Conservation (phyloP, 1,139 yeast genomes). For the Suhomyces choctaworum region DNA sequence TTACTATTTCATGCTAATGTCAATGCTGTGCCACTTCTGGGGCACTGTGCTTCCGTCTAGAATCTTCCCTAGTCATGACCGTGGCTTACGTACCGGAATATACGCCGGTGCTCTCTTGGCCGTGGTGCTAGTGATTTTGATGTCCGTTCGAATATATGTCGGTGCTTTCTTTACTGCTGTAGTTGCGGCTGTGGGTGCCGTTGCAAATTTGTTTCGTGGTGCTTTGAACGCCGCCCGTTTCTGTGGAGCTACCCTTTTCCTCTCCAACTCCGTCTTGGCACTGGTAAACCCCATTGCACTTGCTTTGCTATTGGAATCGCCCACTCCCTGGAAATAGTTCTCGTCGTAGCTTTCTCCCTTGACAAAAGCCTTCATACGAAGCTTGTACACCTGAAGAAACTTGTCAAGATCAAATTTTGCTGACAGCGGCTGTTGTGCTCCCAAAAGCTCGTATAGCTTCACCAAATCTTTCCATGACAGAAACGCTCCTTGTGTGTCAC, state of each 20-base stretch:
- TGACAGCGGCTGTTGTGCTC: slow-evolving; percentile 2
- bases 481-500: slow-evolving; percentile 22
- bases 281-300: slow-evolving; percentile 14
- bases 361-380: slow-evolving; percentile 15
- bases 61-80: neutral
- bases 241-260: slow-evolving; percentile 1
- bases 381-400: slow-evolving; percentile 14
- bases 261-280: slow-evolving; percentile 14
- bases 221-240: slow-evolving; percentile 6
- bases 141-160: slow-evolving; percentile 1
- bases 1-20: neutral
- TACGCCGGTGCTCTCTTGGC: slow-evolving; percentile 6
- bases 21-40: neutral
- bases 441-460: slow-evolving; percentile 21
- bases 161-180: slow-evolving; percentile 4
- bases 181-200: neutral
- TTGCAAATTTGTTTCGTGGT: too few species aligned
- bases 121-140: neutral
- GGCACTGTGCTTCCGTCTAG: too few species aligned
- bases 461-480: slow-evolving; percentile 16
- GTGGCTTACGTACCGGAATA: slow-evolving; percentile 5
- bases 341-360: slow-evolving; percentile 14
- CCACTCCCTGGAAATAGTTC: neutral
- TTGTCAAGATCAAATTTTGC: slow-evolving; percentile 10
- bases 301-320: slow-evolving; percentile 6